Evolutionary conservation across 1,139 yeast genomes (phyloP).

Genomic region (Suhomyces bolitotheri): DNA sequence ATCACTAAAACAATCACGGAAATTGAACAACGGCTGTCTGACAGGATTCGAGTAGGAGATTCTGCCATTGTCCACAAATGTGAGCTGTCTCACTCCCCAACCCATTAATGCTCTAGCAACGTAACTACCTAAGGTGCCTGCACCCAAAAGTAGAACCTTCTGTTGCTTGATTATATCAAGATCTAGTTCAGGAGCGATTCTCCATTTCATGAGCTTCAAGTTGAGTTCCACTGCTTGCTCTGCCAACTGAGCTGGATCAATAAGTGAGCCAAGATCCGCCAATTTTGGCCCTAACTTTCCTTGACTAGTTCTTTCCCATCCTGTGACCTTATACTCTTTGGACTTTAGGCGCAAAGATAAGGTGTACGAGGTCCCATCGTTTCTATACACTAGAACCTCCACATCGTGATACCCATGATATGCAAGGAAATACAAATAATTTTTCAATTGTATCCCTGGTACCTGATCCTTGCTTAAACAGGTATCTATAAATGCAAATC

Average conservation of each 20-base stretch:
- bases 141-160: constrained; percentile 79
- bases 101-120: constrained; percentile 83
- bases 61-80: constrained; percentile 86
- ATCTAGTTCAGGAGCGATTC: constrained; percentile 80
- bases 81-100: constrained; percentile 87
- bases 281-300: constrained; percentile 79
- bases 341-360: constrained; percentile 23
- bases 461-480: constrained; percentile 41
- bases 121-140: constrained; percentile 95
- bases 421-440: constrained; percentile 60
- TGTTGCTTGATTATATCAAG: constrained; percentile 61
- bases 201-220: constrained; percentile 93
- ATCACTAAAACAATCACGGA: constrained; percentile 71
- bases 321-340: constrained; percentile 48
- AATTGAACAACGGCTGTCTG: constrained; percentile 81
- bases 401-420: constrained; percentile 37
- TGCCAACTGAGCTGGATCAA: constrained; percentile 79
- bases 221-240: constrained; percentile 91
- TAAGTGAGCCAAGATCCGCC: constrained; percentile 76
- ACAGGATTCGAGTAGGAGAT: constrained; percentile 95
- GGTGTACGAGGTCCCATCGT: constrained; percentile 28
- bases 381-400: constrained; percentile 37
- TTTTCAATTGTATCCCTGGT: constrained; percentile 67
- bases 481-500: constrained; percentile 63
- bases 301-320: constrained; percentile 85